Conservation (phyloP, 805 yeast species). For the Yarrowia bubula region DNA sequence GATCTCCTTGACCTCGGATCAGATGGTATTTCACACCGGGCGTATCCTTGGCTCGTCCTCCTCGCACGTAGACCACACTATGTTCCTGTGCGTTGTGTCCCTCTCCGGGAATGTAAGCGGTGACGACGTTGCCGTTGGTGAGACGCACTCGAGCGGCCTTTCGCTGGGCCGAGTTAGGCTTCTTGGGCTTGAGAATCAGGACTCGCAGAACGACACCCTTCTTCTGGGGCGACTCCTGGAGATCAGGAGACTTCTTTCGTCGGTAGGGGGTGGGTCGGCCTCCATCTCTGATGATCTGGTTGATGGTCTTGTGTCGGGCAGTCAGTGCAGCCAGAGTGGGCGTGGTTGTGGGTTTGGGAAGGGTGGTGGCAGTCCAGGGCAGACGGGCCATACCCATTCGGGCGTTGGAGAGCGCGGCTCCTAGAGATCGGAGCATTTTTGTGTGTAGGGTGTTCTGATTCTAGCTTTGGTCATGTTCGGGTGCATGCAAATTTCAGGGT, state of each 20-base stretch:
- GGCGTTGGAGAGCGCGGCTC: conserved; percentile 21
- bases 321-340: conserved; percentile 17
- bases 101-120: conserved; percentile 96
- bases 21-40: conserved; percentile 97
- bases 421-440: conserved; percentile 20
- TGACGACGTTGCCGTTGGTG: conserved; percentile 81
- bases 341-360: background rate
- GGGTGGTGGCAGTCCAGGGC: conserved; percentile 8
- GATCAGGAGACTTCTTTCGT: conserved; percentile 64
- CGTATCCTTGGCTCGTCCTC: conserved; percentile 97
- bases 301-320: conserved; percentile 34
- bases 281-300: conserved; percentile 41
- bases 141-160: conserved; percentile 94
- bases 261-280: conserved; percentile 37
- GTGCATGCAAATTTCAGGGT: conserved; percentile 22
- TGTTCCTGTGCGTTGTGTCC: conserved; percentile 98
- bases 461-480: background rate
- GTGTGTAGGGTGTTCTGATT: background rate
- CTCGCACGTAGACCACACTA: conserved; percentile 91
- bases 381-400: conserved; percentile 24
- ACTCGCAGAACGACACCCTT: conserved; percentile 94
- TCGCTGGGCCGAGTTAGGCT: conserved; percentile 97
- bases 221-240: conserved; percentile 76
- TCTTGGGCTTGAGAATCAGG: conserved; percentile 94
- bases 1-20: conserved; percentile 89